These are phyloP conservation scores for Pinus taeda DNA, from an alignment of 75 land plant genomes.

Conservation along the genomic window DNA sequence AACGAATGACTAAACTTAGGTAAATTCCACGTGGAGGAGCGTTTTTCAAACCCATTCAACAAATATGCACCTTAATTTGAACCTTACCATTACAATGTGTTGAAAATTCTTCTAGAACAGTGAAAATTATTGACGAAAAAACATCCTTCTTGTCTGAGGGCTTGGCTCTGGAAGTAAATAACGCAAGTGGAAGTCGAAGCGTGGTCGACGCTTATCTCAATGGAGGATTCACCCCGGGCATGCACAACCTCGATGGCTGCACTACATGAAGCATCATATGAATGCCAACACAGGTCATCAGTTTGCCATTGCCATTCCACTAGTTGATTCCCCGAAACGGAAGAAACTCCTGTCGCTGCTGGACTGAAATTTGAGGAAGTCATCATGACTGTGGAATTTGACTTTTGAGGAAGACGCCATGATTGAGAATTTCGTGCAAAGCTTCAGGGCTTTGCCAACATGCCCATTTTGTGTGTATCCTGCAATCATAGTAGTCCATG, in stretches of 20 bases:
- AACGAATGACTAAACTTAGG: too few species aligned
- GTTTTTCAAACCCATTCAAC: background rate
- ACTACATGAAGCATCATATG: background rate
- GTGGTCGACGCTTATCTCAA: background rate
- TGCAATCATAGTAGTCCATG: too few species aligned
- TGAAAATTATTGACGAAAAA: background rate
- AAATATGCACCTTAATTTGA: background rate
- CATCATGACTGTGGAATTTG: too few species aligned
- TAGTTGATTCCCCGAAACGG: background rate
- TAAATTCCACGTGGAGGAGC: background rate
- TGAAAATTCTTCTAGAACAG: background rate
- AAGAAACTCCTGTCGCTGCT: background rate
- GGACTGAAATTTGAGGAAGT: too few species aligned
- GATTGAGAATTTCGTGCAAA: too few species aligned
- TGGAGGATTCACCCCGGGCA: background rate
- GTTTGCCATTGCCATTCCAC: conserved; percentile 21
- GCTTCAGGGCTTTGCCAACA: too few species aligned
- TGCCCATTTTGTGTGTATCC: too few species aligned
- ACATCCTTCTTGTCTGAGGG: background rate
- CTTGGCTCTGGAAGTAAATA: background rate
- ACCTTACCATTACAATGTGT: too few species aligned
- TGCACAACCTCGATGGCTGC: background rate
- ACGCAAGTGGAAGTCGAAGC: background rate
- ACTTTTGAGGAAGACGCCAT: too few species aligned
- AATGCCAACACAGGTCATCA: conserved; percentile 13